Base-by-base conservation (phyloP, 2,329 filamentous ascomycete genomes). In the Samsoniella hepiali region DNA sequence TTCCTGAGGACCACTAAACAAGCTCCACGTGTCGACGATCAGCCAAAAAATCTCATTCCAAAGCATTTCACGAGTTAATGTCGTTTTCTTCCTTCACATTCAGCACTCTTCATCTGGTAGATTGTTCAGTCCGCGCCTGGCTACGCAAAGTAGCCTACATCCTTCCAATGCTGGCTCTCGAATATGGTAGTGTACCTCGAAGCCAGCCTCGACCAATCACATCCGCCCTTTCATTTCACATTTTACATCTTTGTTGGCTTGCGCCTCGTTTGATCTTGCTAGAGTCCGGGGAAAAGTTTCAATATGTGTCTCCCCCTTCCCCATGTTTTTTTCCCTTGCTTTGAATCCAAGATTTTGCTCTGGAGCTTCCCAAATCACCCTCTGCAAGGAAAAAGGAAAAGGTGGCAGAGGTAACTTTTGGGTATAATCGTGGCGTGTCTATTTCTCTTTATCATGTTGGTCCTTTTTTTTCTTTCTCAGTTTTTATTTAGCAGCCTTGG, bases 1-100 rank as follows among this genome's bases (percentile, higher is more conserved):
- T 72, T 22, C 76, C 76, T 13, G 69, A 70, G 49, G 67, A 71
- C 60, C 71, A 73, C 63, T 75, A 60, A 61, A 11, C 40, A 8
- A 3, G 17, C 17, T 47, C 31, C 15, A 27, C 6, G 10, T 45
- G 15, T 32, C 29, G 29, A 51, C 49, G 27, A 17, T 13, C 29
- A 32, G 27, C 36, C 32, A 10, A 22, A 47, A 29, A 36, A 29
- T 36, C 29, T 27, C 29, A n/a, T 36, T 34, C 9, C 11, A 22
- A 29, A 31, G 36, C 36, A 60, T 40, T 42, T 60, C 34, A 58
- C 6, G 55, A 58, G 42, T 51, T 42, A 27, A 51, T 34, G 27
- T 32, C 36, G 2, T n/a, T 29, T 47, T 49, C 7, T 31, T n/a
- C 34, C 1, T 50, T 29, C n/a, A 34, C n/a, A 40, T 32, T 17